A percentile compares a stretch with the other conserved stretches of the same genome.
These are phyloP conservation scores for Priceomyces fermenticarens DNA, from an alignment of 805 yeast species.

Conservation along the genomic window DNA sequence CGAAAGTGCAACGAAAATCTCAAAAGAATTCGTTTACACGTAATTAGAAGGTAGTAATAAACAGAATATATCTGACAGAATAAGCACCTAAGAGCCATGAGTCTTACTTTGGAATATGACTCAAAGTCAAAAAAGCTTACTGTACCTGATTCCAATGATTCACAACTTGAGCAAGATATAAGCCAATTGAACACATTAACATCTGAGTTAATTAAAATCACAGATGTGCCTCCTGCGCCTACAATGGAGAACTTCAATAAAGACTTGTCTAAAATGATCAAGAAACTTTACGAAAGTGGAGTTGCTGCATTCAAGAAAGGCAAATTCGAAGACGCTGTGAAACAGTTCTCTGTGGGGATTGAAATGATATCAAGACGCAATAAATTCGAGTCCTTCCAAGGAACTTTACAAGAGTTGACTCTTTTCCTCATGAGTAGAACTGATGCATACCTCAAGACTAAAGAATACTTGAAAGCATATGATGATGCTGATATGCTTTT, in stretches of 20 bases:
- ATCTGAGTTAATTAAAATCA: conserved; percentile 38
- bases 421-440: conserved; percentile 67
- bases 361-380: conserved; percentile 67
- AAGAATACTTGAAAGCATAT: conserved; percentile 55
- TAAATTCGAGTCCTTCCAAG: conserved; percentile 71
- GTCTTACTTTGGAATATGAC: conserved; percentile 22
- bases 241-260: conserved; percentile 54
- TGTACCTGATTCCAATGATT: conserved; percentile 16
- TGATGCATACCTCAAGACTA: conserved; percentile 60
- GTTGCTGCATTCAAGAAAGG: conserved; percentile 52
- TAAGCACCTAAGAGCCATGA: conserved; percentile 11
- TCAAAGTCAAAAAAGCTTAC: conserved; percentile 23
- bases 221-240: conserved; percentile 54
- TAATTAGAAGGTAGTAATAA: no score
- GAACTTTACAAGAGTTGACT: conserved; percentile 65
- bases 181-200: conserved; percentile 38
- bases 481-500: conserved; percentile 68
- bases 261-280: conserved; percentile 55
- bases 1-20: no score
- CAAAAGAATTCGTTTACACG: no score
- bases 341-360: conserved; percentile 62
- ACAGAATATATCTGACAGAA: background rate
- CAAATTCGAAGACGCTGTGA: conserved; percentile 57
- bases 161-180: conserved; percentile 39
- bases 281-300: conserved; percentile 64